phyloP scores from a whole-genome alignment of 75 land plant species.

The Picea sitchensis region DNA sequence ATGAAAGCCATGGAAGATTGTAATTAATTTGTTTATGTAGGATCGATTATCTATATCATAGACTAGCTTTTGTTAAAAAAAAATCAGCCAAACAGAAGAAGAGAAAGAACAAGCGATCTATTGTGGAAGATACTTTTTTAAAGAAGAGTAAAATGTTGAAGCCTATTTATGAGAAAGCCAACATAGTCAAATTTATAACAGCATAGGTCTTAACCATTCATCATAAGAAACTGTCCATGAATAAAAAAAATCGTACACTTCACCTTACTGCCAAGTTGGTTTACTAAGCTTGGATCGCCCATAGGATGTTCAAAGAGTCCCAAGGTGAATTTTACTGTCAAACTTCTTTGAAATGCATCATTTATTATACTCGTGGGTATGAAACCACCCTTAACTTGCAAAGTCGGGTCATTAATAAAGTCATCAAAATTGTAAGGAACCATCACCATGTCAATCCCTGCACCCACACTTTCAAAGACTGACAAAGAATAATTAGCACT shows the following conservation, averaged over 20 bases:
- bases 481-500: constrained; percentile 55
- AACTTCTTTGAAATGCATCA: constrained; percentile 62
- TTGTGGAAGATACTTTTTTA: no score
- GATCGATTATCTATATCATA: no score
- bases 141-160: no score
- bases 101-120: no score
- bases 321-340: constrained; percentile 52
- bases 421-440: constrained; percentile 37
- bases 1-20: no score
- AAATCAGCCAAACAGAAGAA: no score
- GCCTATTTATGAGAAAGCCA: no score
- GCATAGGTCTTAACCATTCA: not conserved
- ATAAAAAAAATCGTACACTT: no score
- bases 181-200: no score
- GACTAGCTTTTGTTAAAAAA: no score
- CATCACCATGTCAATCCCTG: constrained; percentile 83
- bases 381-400: constrained; percentile 2
- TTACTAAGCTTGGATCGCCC: constrained; percentile 24
- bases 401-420: constrained; percentile 12
- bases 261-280: constrained; percentile 33
- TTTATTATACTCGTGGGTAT: constrained; percentile 47
- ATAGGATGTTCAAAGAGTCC: constrained; percentile 64
- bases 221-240: no score
- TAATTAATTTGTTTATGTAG: no score
- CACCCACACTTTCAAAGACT: constrained; percentile 34